phyloP scores from a whole-genome alignment of 2,329 filamentous ascomycete genomes.

The Eutypa lata region DNA sequence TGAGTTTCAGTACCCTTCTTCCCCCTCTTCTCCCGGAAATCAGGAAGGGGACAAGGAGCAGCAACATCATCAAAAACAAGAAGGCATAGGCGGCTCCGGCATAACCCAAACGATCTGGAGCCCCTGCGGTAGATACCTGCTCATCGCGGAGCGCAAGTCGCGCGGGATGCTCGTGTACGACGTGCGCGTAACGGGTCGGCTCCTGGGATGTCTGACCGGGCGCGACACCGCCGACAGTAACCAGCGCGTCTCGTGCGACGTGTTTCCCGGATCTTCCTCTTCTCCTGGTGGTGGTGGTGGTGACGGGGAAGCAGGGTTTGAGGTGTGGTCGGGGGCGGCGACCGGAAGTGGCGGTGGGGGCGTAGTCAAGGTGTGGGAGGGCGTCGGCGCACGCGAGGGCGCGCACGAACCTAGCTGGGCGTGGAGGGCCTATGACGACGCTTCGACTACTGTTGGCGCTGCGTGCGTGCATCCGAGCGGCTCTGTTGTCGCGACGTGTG shows the following conservation, averaged over 20 bases:
- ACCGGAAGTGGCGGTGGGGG: conserved; percentile 56
- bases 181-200: conserved; percentile 54
- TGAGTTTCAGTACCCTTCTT: no score
- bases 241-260: conserved; percentile 54
- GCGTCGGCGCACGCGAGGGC: conserved; percentile 47
- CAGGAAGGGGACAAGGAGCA: no score
- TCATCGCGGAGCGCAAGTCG: conserved; percentile 59
- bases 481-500: conserved; percentile 54
- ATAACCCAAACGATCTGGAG: conserved; percentile 61
- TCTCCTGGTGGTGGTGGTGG: conserved; percentile 21
- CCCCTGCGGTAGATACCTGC: conserved; percentile 59
- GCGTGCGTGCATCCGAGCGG: conserved; percentile 51
- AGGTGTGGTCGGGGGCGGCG: conserved; percentile 59
- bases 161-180: conserved; percentile 59
- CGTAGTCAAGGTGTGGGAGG: conserved; percentile 56
- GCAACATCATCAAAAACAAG: conserved; percentile 8
- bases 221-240: conserved; percentile 46
- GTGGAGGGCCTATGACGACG: conserved; percentile 45
- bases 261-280: conserved; percentile 36
- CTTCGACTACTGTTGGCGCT: conserved; percentile 43
- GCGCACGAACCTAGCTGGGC: conserved; percentile 43
- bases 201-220: conserved; percentile 53
- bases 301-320: conserved; percentile 41
- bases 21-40: no score
- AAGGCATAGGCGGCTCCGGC: conserved; percentile 56